Percentiles rank a stretch among this genome's conserved stretches.
phyloP scores from a whole-genome alignment of 1,284 basidiomycete species.

The Cryptococcus depauperatus region DNA sequence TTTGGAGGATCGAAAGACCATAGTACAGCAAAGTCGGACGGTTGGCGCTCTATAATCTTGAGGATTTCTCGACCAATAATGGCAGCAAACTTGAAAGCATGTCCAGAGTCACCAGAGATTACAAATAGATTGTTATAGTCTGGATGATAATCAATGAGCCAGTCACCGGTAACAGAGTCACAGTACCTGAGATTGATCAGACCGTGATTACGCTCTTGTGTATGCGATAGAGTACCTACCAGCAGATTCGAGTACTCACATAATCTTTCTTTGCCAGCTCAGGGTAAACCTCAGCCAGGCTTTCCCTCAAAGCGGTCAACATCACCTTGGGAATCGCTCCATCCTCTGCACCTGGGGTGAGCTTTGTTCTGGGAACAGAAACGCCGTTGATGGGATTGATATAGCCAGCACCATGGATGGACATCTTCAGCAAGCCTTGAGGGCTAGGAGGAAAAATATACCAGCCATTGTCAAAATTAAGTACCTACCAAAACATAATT shows the following conservation, averaged over 20 bases:
- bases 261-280: constrained; percentile 41
- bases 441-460: constrained; percentile 48
- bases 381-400: constrained; percentile 29
- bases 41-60: constrained; percentile 59
- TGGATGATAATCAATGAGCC: constrained; percentile 48
- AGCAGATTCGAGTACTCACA: constrained; percentile 39
- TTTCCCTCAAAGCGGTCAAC: constrained; percentile 24
- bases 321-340: constrained; percentile 39
- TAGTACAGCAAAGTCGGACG: constrained; percentile 51
- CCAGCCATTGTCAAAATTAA: constrained; percentile 43
- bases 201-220: neutral
- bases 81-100: constrained; percentile 64
- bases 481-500: constrained; percentile 17
- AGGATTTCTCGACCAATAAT: constrained; percentile 67
- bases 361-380: constrained; percentile 41
- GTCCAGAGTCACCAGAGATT: constrained; percentile 47
- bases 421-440: constrained; percentile 46
- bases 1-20: constrained; percentile 48
- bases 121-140: constrained; percentile 44
- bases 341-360: constrained; percentile 36
- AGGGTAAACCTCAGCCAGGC: constrained; percentile 36
- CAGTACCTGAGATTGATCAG: constrained; percentile 33
- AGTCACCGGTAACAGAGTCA: constrained; percentile 47
- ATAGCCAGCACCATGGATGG: constrained; percentile 47
- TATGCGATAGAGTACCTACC: constrained; percentile 17